Evolutionary conservation across 192 early-diverging fungal species (phyloP), one percentile per base, ranked within the genome.

Genomic region (Rhizoclosmatium sp.): DNA sequence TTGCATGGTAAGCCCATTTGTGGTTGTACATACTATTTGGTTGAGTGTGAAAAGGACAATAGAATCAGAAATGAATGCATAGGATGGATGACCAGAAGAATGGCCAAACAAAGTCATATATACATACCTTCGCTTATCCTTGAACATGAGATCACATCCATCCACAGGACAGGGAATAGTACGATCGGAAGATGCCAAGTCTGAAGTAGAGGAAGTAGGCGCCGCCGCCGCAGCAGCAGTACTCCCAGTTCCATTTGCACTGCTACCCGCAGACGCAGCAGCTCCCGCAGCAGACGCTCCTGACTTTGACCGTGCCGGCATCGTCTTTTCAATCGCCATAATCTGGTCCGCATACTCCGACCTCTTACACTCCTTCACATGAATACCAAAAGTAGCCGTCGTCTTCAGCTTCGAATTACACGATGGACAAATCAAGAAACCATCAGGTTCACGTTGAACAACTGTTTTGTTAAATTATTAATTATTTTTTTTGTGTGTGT

Each of bases 1-100:
- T 62, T 19, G 60, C 60, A 40, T 62, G 60, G 23, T 62, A 62
- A 7, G 60, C 19, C 60, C 60, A 62, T 62, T 62, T 62, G 60
- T 62, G 60, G 23, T 62, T 62, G 60, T 62, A 9, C 23, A 62
- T 62, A 54, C 5, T 54, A 12, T 54, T 54, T 54, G 16, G 16
- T 54, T 54, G 16, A 54, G 5, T 54, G 5, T 54, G 5, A 54
- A 54, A 16, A 54, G 51, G 16, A 54, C 5, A 54, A 54, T 12
- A 54, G 16, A 16, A 16, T 12, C 9, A 54, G 9, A 54, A 54
- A 54, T 54, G 51, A 16, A 16, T 7, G 51, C 9, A 54, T 12
- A 54, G 16, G 16, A 54, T 16, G 51, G 51, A 54, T 12, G 16
- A 54, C 9, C 51, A 54, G 51, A 54, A 12, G 16, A 54, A 54